phyloP scores from a whole-genome alignment of 768 basidiomycete genomes.

The Plicaturopsis crispa region DNA sequence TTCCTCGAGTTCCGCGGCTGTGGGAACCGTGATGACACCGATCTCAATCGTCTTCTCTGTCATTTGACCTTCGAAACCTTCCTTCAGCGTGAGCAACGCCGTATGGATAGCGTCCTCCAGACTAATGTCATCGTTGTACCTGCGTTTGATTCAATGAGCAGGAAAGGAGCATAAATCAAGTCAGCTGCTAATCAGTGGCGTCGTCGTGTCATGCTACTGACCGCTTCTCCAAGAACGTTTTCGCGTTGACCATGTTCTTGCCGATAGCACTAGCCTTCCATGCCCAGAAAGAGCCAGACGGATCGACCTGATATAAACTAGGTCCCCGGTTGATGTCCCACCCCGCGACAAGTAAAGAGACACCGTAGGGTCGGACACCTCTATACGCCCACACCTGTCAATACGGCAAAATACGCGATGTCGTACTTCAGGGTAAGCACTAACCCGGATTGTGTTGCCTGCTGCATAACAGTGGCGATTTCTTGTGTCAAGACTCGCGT shows the following conservation, averaged over 20 bases:
- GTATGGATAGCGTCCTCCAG: constrained; percentile 99
- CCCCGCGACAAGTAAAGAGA: constrained; percentile 93
- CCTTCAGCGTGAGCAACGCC: constrained; percentile 93
- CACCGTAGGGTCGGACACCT: constrained; percentile 98
- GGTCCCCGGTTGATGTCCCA: constrained; percentile 95
- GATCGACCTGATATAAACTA: constrained; percentile 97
- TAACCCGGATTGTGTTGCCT: constrained; percentile 97
- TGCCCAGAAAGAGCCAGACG: constrained; percentile 98
- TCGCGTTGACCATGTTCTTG: constrained; percentile 99
- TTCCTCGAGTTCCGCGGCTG: constrained; percentile 45
- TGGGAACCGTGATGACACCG: constrained; percentile 89
- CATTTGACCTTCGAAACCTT: constrained; percentile 99
- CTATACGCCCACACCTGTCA: constrained; percentile 39
- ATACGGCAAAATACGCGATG: constrained; percentile 14
- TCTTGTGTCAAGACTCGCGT: constrained; percentile 95
- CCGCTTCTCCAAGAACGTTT: constrained; percentile 99
- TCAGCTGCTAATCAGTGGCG: constrained; percentile 96
- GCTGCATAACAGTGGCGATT: constrained; percentile 97
- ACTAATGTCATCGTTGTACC: constrained; percentile 99
- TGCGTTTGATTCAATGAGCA: constrained; percentile 23
- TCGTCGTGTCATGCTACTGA: constrained; percentile 79
- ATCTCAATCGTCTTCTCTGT: constrained; percentile 99
- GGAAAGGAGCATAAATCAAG: constrained; percentile 17
- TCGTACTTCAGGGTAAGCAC: constrained; percentile 19
- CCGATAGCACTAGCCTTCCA: constrained; percentile 99